Conservation (phyloP, 257 asterid genomes). For the Fraxinus pennsylvanica region DNA sequence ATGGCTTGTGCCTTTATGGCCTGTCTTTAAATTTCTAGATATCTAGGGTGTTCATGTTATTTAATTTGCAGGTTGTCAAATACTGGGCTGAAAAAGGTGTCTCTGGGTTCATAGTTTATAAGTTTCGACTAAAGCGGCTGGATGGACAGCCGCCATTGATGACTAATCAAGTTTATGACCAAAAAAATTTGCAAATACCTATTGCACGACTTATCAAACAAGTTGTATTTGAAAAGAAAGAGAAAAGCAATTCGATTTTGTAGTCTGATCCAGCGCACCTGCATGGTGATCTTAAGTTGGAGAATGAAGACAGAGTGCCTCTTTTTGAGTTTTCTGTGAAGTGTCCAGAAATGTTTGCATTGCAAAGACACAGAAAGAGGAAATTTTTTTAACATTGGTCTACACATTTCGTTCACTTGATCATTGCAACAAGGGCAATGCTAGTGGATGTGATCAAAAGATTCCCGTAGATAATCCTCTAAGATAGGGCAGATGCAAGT, state of each 20-base stretch:
- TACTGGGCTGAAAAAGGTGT: conserved; percentile 88
- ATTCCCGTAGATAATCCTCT: conserved; percentile 45
- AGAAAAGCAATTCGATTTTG: conserved; percentile 23
- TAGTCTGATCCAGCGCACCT: conserved; percentile 68
- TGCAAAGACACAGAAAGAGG: conserved; percentile 70
- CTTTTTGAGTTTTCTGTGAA: conserved; percentile 66
- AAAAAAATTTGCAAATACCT: conserved; percentile 40
- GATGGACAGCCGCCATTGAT: conserved; percentile 81
- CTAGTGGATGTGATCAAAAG: conserved; percentile 62
- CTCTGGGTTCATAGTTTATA: conserved; percentile 80
- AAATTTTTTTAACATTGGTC: conserved; percentile 56
- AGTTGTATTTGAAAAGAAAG: conserved; percentile 33
- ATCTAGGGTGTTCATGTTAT: background rate
- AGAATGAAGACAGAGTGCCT: conserved; percentile 52
- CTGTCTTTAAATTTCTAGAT: background rate
- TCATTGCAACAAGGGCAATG: conserved; percentile 61
- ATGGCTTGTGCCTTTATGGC: background rate
- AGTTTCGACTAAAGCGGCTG: conserved; percentile 61
- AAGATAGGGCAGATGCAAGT: conserved; percentile 72
- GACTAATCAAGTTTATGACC: conserved; percentile 59
- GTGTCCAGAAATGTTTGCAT: conserved; percentile 58
- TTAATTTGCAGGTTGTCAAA: conserved; percentile 54
- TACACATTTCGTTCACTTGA: conserved; percentile 77
- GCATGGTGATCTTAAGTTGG: conserved; percentile 71
- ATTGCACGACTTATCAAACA: conserved; percentile 49